Base-by-base conservation (phyloP, 306 rosid species). In the Acacia melanoxylon region DNA sequence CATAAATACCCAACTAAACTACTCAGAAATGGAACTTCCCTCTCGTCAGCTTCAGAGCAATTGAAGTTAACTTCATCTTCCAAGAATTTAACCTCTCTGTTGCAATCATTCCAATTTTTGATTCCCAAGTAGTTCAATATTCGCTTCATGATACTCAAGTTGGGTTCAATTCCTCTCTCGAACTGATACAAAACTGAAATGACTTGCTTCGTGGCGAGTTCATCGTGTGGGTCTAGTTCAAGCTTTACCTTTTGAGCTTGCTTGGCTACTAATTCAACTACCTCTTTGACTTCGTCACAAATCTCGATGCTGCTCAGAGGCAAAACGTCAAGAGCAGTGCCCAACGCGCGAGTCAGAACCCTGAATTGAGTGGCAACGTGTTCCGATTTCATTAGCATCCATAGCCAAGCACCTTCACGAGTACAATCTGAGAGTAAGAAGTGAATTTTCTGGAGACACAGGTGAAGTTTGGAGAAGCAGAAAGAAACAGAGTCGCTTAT, bases 401-500 rank as follows among this genome's bases (percentile, higher is more conserved):
- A 88, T 22, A 95, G 54, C 41, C 86, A 74, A 22, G 90, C 81
- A 0, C 83, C 92, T 13, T 86, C 85, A 7, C 83, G 88, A 0
- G 86, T 20, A 70, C 91, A 91, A 80, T 95, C 98, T 31, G 89
- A 92, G 27, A 93, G 61, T 16, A 95, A 56, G 58, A 91, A 95
- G 22, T 76, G 75, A 29, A 95, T 61, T 22, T 91, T 95, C 42
- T 95, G 98, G 54, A 89, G 75, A 2, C 84, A 79, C 19, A 89
- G 65, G 84, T 93, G 98, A 35, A 95, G 95, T 37, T 95, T 97
- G 0, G 91, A 88, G 83, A 95, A 82, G 82, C 85, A 83, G 40
- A 92, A 90, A 45, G 85, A 5, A 3, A 59, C 46, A 12, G 98
- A 83, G 48, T 81, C 40, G 0, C 88, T 80, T 51, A 88, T 56